Conservation (phyloP, 768 basidiomycete species). For the Symmetrospora coprosmae region DNA sequence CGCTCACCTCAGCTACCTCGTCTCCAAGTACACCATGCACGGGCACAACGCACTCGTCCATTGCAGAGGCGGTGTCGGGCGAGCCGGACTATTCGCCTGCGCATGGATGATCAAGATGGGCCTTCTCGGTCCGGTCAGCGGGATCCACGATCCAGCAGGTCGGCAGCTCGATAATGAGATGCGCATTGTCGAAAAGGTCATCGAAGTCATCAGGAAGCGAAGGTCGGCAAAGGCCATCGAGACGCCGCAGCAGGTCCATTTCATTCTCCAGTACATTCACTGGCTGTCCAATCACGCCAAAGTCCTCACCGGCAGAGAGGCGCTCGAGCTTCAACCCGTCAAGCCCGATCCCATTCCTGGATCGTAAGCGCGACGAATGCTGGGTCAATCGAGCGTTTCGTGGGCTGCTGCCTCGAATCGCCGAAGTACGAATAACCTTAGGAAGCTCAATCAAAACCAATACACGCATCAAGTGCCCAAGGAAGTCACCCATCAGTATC, state of each 20-base stretch:
- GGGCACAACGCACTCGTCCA: conserved; percentile 66
- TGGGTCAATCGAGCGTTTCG: too few species aligned
- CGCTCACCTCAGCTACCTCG: conserved; percentile 50
- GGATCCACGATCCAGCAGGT: conserved; percentile 28
- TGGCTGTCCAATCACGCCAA: conserved; percentile 38
- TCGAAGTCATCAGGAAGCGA: conserved; percentile 56
- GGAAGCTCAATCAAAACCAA: too few species aligned
- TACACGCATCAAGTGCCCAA: too few species aligned
- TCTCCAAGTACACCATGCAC: conserved; percentile 55
- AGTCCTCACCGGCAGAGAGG: not conserved
- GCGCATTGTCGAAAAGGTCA: conserved; percentile 55
- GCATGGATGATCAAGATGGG: conserved; percentile 88
- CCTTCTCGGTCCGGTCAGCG: conserved; percentile 41
- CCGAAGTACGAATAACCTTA: too few species aligned
- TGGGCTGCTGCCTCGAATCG: too few species aligned
- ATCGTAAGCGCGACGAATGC: too few species aligned
- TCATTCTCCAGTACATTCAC: conserved; percentile 62
- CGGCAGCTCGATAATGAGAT: conserved; percentile 43
- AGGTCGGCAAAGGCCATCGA: conserved; percentile 68
- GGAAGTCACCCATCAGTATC: too few species aligned
- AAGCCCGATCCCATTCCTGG: too few species aligned
- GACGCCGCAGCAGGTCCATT: conserved; percentile 80
- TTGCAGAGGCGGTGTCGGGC: conserved; percentile 84
- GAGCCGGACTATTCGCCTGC: conserved; percentile 79
- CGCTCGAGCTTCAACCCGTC: too few species aligned